Evolutionary conservation across 345 rosid genomes (phyloP).

Genomic region (Mallotus nudiflorus): DNA sequence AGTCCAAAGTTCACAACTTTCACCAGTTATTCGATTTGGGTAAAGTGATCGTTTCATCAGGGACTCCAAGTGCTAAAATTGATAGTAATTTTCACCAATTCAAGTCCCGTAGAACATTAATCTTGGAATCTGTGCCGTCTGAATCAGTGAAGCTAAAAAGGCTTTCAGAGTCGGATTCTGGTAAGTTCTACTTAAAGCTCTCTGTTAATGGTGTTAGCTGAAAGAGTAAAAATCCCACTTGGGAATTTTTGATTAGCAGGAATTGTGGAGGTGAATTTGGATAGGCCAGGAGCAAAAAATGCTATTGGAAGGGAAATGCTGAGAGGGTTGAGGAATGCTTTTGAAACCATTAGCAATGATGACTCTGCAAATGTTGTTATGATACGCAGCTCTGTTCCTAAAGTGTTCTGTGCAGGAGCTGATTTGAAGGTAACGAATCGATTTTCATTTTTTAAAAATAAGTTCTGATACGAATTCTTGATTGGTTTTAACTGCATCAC

Average conservation of each 20-base stretch:
- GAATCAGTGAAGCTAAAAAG: constrained; percentile 65
- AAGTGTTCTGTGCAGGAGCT: constrained; percentile 90
- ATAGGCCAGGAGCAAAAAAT: constrained; percentile 67
- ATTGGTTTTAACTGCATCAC: neutral
- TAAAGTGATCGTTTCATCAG: constrained; percentile 5
- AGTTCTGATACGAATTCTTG: neutral
- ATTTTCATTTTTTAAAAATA: neutral
- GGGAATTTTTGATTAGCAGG: constrained; percentile 45
- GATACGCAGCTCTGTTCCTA: constrained; percentile 73
- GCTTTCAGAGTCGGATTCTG: constrained; percentile 63
- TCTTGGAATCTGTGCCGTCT: constrained; percentile 57
- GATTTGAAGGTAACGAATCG: constrained; percentile 67
- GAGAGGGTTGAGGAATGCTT: constrained; percentile 55
- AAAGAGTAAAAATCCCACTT: neutral
- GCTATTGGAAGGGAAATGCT: constrained; percentile 79
- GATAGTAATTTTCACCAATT: constrained; percentile 22
- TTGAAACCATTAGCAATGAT: constrained; percentile 59
- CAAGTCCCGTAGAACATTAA: constrained; percentile 57
- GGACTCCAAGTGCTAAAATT: neutral
- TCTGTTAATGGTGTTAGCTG: neutral
- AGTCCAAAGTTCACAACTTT: constrained; percentile 7
- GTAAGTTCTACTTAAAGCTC: constrained; percentile 28
- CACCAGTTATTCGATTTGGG: neutral
- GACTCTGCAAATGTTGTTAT: constrained; percentile 62
- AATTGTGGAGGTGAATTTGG: constrained; percentile 72